Evolutionary conservation across 106 monocot genomes (phyloP).

Genomic region (Dioscorea dumetorum): DNA sequence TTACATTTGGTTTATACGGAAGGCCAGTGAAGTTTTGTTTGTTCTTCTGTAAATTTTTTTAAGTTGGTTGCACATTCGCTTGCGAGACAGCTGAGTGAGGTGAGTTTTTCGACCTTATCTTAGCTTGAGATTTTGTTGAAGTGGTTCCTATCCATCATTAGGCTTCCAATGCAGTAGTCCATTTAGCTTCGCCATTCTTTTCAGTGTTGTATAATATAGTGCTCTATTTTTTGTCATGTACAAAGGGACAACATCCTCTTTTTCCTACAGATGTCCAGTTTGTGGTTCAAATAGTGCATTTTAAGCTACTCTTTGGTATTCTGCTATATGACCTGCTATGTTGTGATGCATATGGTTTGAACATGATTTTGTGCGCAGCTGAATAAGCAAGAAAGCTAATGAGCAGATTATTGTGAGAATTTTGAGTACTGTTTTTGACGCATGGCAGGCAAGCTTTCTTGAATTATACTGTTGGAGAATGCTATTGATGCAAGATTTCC

Average conservation of each 20-base stretch:
- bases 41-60: neutral
- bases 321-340: no score
- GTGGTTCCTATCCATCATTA: neutral
- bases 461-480: no score
- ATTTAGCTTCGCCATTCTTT: neutral
- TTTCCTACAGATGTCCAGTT: no score
- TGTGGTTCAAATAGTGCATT: no score
- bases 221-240: neutral
- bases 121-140: constrained; percentile 5
- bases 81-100: constrained; percentile 10
- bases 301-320: no score
- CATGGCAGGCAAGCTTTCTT: no score
- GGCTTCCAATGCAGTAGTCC: neutral
- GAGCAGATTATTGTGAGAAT: no score
- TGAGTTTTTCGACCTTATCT: constrained; percentile 24
- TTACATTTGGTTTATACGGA: neutral
- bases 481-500: no score
- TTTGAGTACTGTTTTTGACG: no score
- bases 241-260: neutral
- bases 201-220: neutral
- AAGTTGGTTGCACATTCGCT: neutral
- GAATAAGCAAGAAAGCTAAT: no score
- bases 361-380: no score
- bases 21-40: neutral
- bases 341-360: no score